These are phyloP conservation scores for Magnolia sinica DNA, from an alignment of 164 flowering plant species.

Conservation along the genomic window DNA sequence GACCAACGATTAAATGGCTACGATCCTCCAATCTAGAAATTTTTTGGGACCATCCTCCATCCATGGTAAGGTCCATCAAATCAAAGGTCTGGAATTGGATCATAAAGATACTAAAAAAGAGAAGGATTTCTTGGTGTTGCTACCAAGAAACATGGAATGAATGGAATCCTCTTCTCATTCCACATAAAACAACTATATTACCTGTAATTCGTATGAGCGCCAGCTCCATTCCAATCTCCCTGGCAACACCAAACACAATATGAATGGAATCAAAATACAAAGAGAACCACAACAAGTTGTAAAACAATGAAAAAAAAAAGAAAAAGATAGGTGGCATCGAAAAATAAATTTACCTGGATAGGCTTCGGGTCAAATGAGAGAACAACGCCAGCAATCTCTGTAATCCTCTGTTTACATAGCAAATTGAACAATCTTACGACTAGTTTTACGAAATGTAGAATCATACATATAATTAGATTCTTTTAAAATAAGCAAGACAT, in stretches of 20 bases:
- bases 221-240: constrained; percentile 52
- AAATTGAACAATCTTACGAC: background rate
- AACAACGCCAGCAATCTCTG: constrained; percentile 44
- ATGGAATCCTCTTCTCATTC: background rate
- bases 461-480: background rate
- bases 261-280: background rate
- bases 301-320: background rate
- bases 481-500: too few species aligned
- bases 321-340: background rate
- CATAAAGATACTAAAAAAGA: background rate
- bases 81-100: background rate
- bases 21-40: background rate
- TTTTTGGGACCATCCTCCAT: background rate
- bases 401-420: constrained; percentile 24
- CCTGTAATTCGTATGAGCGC: constrained; percentile 46
- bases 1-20: background rate
- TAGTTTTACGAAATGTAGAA: background rate
- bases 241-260: background rate
- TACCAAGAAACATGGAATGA: background rate
- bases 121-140: background rate
- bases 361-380: constrained; percentile 43
- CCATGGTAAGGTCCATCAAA: background rate
- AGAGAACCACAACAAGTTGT: background rate
- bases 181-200: background rate
- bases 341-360: constrained; percentile 16